Conservation (phyloP, 306 rosid genomes). For the Dalbergia cultrata region DNA sequence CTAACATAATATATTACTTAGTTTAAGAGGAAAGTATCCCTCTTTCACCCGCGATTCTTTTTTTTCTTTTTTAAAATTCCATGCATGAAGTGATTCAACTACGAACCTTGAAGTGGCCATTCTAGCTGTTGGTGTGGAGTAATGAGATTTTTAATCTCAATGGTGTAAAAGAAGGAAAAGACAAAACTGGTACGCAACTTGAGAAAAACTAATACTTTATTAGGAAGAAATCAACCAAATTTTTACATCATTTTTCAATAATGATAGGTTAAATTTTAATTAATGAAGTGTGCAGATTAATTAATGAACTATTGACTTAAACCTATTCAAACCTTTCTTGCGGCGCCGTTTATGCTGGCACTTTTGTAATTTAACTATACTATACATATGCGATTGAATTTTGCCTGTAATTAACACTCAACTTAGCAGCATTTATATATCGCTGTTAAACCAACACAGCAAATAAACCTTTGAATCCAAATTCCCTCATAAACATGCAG, state of each 20-base stretch:
- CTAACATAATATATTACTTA: not conserved
- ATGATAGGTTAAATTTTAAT: no score
- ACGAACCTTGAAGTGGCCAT: not conserved
- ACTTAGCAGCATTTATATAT: not conserved
- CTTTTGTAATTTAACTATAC: not conserved
- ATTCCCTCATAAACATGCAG: conserved; percentile 52
- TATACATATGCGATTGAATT: not conserved
- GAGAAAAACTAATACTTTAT: no score
- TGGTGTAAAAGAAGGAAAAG: not conserved
- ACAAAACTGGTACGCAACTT: no score
- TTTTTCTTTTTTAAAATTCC: no score
- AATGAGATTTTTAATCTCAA: not conserved
- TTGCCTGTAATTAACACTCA: not conserved
- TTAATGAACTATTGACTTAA: not conserved
- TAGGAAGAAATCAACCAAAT: no score
- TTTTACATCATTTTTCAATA: no score
- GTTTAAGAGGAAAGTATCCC: not conserved
- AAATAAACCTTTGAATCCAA: not conserved
- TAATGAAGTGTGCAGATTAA: no score
- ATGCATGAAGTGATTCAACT: not conserved
- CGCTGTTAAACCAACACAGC: not conserved
- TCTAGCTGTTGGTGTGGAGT: not conserved
- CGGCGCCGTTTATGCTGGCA: conserved; percentile 38
- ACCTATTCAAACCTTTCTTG: not conserved
- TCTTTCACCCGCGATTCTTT: no score